Conservation (phyloP, 768 basidiomycete genomes). For the Hygrocybe coccinea region DNA sequence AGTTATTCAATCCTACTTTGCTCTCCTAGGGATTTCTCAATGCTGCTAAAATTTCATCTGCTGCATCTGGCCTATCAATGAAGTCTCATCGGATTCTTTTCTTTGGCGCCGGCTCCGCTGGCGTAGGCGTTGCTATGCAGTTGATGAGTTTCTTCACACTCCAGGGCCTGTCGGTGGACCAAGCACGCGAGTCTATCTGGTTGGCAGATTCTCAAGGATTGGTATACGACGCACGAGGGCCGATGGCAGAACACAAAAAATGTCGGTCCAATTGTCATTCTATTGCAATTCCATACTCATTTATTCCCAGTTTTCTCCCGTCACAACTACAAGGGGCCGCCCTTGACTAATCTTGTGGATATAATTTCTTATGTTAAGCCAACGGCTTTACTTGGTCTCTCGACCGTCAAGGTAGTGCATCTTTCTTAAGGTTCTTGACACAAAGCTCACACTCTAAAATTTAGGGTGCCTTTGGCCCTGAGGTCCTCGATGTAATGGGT, state of each 20-base stretch:
- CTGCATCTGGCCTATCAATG: conserved; percentile 63
- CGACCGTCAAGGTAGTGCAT: conserved; percentile 62
- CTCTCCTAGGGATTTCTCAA: conserved; percentile 59
- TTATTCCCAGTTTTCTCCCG: conserved; percentile 69
- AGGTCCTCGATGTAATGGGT: conserved; percentile 72
- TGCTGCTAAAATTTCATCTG: conserved; percentile 72
- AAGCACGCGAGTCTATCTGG: conserved; percentile 75
- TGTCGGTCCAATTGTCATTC: conserved; percentile 38
- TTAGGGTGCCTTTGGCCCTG: conserved; percentile 68
- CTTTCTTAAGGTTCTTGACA: background rate
- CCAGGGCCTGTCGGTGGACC: conserved; percentile 67
- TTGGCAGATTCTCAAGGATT: conserved; percentile 85
- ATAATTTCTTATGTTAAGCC: conserved; percentile 80
- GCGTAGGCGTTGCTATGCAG: conserved; percentile 89
- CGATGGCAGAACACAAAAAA: conserved; percentile 78
- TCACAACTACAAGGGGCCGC: conserved; percentile 69
- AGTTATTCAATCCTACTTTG: background rate
- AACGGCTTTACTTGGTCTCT: conserved; percentile 84
- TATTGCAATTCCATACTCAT: conserved; percentile 7
- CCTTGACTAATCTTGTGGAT: conserved; percentile 68
- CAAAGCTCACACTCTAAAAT: conserved; percentile 1
- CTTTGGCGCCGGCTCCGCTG: conserved; percentile 88
- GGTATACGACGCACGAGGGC: conserved; percentile 68
- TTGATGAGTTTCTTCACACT: conserved; percentile 84
- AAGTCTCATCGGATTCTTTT: conserved; percentile 82